Base-by-base conservation (phyloP, 2,329 filamentous ascomycete species). In the Aspergillus fumigatus region DNA sequence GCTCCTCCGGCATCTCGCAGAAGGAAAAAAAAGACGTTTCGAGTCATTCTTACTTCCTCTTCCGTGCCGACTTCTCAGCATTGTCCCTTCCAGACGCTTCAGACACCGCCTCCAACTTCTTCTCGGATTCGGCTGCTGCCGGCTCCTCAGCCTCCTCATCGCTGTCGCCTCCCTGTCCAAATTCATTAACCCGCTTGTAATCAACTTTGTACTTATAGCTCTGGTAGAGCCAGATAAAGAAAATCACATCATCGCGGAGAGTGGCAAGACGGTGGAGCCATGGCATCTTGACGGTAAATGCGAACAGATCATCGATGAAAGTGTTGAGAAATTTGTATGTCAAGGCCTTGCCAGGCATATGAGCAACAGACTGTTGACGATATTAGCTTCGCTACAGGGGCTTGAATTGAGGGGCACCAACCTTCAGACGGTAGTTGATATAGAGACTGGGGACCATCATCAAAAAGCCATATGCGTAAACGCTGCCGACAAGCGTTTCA, bases 241-340 rank as follows among this genome's bases (percentile, higher is more conserved):
- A 99, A 71, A 99, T 97, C 63, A 99, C 82, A 70, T 99, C 94
- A 72, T 99, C 94, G 59, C 94, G 84, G 61, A 99, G 83, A 0
- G 94, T 97, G 0, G 94, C 92, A 51, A 99, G 80, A 17, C 94
- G 86, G 75, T 99, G 94, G 52, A 99, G 81, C 60, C 92, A 85
- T 0, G 94, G 94, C 94, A 99, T 99, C 79, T 97, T 97, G 80
- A 99, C 97, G 41, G 94, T 99, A 70, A 97, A 99, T 2, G 94
- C 94, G 70, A 99, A 99, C 32, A 99, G 81, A 71, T 99, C 94
- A 75, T 99, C 94, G 73, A 99, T 97, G 74, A 99, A 99, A 4
- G 94, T 97, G 79, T 97, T 97, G 63, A 97, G 80, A 77, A 96
- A 96, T 79, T 97, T 97, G 84, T 97, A 97, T 73, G 88, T 93